Evolutionary conservation across 2,329 filamentous ascomycete genomes (phyloP), one percentile per base, ranked within the genome.

Genomic region (Bipolaris zeicola): DNA sequence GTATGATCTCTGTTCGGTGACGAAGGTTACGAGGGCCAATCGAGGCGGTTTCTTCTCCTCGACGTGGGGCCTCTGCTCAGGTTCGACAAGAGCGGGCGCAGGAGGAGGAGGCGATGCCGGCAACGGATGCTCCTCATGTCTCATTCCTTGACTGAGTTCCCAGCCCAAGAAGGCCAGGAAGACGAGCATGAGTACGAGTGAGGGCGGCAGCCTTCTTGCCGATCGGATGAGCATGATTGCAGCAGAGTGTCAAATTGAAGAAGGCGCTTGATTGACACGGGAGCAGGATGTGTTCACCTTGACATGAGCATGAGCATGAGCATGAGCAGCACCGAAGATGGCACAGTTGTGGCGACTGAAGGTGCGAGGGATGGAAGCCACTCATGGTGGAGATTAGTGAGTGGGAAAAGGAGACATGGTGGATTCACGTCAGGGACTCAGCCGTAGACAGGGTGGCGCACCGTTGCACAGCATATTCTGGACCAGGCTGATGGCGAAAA

Each of bases 1-100:
- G 50, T 76, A 77, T 1, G 73, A 75, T 47, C 68, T 68, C 61
- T 76, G 65, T 5, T 76, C 65, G 0, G 75, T 77, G 6, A 73
- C 68, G 44, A 76, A 76, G 0, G 75, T 76, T 51, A 77, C 63
- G 37, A 77, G 61, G 16, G 72, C 75, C 11, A 77, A 65, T 18
- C 70, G 65, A 7, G 63, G 66, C 33, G 51, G 31, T 38, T 62
- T 67, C 34, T 58, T 63, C 42, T 60, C 52, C 28, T 33, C 60
- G 11, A 38, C 49, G 10, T 46, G 36, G 3, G 39, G 45, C 24
- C 39, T 44, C 22, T 42, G 46, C 37, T 56, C 47, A 20, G 47
- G 46, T 13, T 54, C 45, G 31, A 50, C 33, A 18, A 39, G 38
- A 13, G 38, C 45, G 24, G 51, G 38, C 3, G 16, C 16, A 16